phyloP scores from a whole-genome alignment of 768 basidiomycete genomes.

The Auriscalpium vulgare region DNA sequence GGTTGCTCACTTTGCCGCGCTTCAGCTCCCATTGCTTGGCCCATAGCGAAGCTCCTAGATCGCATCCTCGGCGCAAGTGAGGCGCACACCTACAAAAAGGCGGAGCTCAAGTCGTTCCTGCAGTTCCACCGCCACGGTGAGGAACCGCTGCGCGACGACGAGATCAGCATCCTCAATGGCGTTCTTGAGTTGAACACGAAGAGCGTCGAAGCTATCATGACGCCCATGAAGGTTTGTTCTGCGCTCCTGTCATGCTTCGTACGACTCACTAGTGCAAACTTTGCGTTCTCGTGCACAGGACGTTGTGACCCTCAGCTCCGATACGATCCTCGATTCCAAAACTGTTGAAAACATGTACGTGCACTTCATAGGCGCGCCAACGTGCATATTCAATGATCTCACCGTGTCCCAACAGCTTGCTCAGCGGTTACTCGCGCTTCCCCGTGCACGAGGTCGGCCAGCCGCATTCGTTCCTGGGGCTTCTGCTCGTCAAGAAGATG shows the following conservation, averaged over 20 bases:
- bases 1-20: background rate
- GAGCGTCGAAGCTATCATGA: conserved; percentile 50
- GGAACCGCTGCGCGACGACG: conserved; percentile 73
- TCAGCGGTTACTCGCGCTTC: conserved; percentile 89
- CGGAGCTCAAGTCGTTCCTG: conserved; percentile 56
- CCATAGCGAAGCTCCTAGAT: conserved; percentile 69
- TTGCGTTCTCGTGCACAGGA: conserved; percentile 39
- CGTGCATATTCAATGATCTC: background rate
- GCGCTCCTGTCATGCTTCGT: background rate
- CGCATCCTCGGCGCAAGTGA: conserved; percentile 69
- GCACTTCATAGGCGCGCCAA: background rate
- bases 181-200: conserved; percentile 74
- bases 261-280: background rate
- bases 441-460: conserved; percentile 65
- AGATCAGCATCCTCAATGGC: conserved; percentile 74
- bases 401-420: conserved; percentile 32
- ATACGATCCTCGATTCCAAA: conserved; percentile 71
- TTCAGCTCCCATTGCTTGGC: conserved; percentile 47
- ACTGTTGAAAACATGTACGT: conserved; percentile 70
- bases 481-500: conserved; percentile 82
- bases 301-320: conserved; percentile 70
- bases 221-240: conserved; percentile 38
- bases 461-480: conserved; percentile 70
- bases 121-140: conserved; percentile 69
- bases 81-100: conserved; percentile 73